Evolutionary conservation across 176 grass and related monocot species (phyloP).

Genomic region (Typha latifolia): DNA sequence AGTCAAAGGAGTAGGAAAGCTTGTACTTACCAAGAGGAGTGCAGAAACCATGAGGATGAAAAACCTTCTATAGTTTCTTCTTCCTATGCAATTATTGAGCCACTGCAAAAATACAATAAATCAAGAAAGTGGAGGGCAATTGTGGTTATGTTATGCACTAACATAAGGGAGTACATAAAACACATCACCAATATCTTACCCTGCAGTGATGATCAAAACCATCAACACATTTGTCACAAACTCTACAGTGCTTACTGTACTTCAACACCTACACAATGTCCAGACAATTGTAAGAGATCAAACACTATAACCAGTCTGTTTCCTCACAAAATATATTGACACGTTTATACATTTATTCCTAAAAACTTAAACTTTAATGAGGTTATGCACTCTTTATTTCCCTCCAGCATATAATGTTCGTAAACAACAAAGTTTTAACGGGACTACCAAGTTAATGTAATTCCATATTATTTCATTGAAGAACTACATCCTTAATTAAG

Average conservation of each 20-base stretch:
- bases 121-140: constrained; percentile 2
- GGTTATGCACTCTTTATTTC: not conserved
- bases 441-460: no score
- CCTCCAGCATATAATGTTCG: no score
- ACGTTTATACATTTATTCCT: no score
- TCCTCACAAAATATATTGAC: no score
- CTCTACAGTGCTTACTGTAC: constrained; percentile 97
- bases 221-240: constrained; percentile 97
- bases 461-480: no score
- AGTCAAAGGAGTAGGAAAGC: not conserved
- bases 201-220: constrained; percentile 99
- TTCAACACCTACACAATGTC: constrained; percentile 61
- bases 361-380: not conserved
- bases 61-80: constrained; percentile 87
- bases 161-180: not conserved
- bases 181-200: constrained; percentile 29
- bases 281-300: not conserved
- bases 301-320: no score
- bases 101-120: constrained; percentile 33
- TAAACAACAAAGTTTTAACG: no score
- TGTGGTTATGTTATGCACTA: not conserved
- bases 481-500: no score
- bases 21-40: constrained; percentile 59
- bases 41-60: constrained; percentile 80
- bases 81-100: constrained; percentile 98